phyloP scores from a whole-genome alignment of 306 rosid genomes.

The Leucaena leucocephala region DNA sequence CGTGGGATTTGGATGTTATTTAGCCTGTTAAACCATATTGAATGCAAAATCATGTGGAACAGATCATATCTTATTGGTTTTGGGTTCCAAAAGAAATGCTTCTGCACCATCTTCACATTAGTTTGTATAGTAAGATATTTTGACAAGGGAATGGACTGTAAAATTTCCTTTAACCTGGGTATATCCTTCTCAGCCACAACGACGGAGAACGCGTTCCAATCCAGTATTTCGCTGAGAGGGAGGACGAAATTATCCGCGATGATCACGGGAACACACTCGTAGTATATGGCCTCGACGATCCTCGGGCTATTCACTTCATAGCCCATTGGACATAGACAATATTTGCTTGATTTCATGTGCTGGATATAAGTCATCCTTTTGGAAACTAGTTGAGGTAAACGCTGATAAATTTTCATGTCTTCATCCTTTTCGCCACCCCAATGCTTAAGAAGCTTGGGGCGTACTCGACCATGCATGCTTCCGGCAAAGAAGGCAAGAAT shows the following conservation, averaged over 20 bases:
- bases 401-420: slow-evolving; percentile 89
- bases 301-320: slow-evolving; percentile 98
- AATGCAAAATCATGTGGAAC: slow-evolving; percentile 95
- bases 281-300: slow-evolving; percentile 91
- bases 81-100: slow-evolving; percentile 93
- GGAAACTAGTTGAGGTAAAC: slow-evolving; percentile 68
- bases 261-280: slow-evolving; percentile 95
- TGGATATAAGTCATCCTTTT: slow-evolving; percentile 83
- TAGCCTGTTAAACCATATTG: slow-evolving; percentile 82
- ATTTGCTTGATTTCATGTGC: slow-evolving; percentile 95
- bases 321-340: slow-evolving; percentile 94
- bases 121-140: slow-evolving; percentile 75
- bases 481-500: slow-evolving; percentile 97
- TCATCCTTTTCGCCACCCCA: slow-evolving; percentile 72
- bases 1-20: slow-evolving; percentile 53
- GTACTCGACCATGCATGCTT: slow-evolving; percentile 97
- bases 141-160: slow-evolving; percentile 74
- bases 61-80: slow-evolving; percentile 76
- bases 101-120: slow-evolving; percentile 94
- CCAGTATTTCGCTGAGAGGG: slow-evolving; percentile 80
- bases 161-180: slow-evolving; percentile 80
- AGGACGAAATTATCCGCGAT: slow-evolving; percentile 92
- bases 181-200: slow-evolving; percentile 90
- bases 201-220: slow-evolving; percentile 86
- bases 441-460: slow-evolving; percentile 71